Base-by-base conservation (phyloP, 495 filamentous ascomycete species). In the Halenospora varia region DNA sequence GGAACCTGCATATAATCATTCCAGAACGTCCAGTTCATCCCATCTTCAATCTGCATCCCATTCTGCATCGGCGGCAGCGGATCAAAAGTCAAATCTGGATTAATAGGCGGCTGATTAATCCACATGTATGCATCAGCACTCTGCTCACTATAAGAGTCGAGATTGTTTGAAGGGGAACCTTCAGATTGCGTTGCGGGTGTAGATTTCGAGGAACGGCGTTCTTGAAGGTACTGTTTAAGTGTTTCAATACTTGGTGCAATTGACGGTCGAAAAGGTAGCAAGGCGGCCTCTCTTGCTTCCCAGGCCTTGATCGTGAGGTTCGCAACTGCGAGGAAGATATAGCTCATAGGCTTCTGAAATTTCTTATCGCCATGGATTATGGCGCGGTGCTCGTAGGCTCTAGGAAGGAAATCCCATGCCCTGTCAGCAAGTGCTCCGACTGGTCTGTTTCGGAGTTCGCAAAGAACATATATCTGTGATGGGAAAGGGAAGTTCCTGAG, bases 401-500 rank as follows among this genome's bases (percentile, higher is more conserved):
- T 40, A 9, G 9, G 35, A 40, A 79, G 57, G 18, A 68, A 59
- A 10, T 41, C 56, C 81, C 81, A 82, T 11, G 76, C 79, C 15
- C 76, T 71, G 39, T 82, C 79, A 26, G 77, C 75, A 17, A 81
- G 66, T 11, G 51, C 57, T 24, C 75, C 81, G 25, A 68, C 71
- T 2, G 71, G 77, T 44, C 76, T 74, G 13, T 68, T 62, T 48
- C 73, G 73, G 15, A 84, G 70, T 51, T 81, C 75, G 22, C 73
- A 76, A 0, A 76, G 62, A 57, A 82, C 66, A 62, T 76, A 82
- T 48, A 78, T 64, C 51, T 79, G 77, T 18, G 79, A 64, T 55
- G 78, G 77, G 24, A 79, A 60, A 46, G 80, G 79, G 55, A 81
- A 77, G 55, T 82, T 74, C 4, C 72, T 65, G 24, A 72, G 51